Evolutionary conservation across 768 basidiomycete species (phyloP).

Genomic region (Zangia roseola): DNA sequence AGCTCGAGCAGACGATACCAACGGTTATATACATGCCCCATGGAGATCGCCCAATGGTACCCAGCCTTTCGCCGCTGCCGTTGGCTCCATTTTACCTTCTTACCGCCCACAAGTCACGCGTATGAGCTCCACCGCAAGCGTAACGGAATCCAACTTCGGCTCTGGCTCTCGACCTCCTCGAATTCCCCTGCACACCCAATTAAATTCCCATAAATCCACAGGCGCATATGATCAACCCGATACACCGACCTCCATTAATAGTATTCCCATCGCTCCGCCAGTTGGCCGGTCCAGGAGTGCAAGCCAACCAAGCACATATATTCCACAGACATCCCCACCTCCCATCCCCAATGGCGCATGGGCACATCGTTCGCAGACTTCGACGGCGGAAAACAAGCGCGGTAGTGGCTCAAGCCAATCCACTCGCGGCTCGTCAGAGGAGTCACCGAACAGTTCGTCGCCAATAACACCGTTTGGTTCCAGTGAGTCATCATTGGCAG

Average conservation of each 20-base stretch:
- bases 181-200: conserved; percentile 58
- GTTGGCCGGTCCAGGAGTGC: conserved; percentile 66
- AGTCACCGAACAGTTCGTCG: conserved; percentile 82
- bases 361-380: conserved; percentile 44
- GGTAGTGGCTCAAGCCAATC: conserved; percentile 86
- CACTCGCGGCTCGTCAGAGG: conserved; percentile 74
- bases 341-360: conserved; percentile 57
- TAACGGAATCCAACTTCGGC: conserved; percentile 39
- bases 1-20: conserved; percentile 67
- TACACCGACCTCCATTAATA: conserved; percentile 34
- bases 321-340: conserved; percentile 47
- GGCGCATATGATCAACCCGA: conserved; percentile 49
- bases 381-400: conserved; percentile 54
- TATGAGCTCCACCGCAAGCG: conserved; percentile 43
- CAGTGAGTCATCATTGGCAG: conserved; percentile 74
- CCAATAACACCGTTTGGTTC: conserved; percentile 91
- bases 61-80: conserved; percentile 33
- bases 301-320: conserved; percentile 76
- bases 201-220: conserved; percentile 63
- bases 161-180: conserved; percentile 41
- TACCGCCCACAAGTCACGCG: conserved; percentile 48
- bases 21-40: conserved; percentile 59
- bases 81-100: conserved; percentile 18
- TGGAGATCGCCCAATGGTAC: conserved; percentile 56
- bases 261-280: conserved; percentile 27